Conservation (phyloP, 257 asterid species). For the Agastache rugosa region DNA sequence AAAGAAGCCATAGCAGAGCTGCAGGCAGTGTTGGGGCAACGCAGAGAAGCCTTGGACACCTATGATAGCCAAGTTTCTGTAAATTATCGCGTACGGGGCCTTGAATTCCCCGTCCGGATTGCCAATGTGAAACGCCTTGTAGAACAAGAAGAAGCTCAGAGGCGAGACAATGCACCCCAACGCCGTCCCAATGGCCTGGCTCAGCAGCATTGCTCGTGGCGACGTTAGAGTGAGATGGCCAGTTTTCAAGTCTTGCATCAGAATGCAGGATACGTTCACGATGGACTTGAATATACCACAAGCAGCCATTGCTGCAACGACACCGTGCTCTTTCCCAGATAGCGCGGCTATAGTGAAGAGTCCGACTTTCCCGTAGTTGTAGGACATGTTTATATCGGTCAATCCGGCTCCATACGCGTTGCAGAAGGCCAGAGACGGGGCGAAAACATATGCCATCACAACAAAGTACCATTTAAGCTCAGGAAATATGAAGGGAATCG, state of each 20-base stretch:
- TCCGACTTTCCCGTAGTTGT: conserved; percentile 88
- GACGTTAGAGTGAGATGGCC: conserved; percentile 76
- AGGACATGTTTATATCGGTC: conserved; percentile 86
- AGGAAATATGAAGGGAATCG: conserved; percentile 70
- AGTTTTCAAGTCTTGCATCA: conserved; percentile 87
- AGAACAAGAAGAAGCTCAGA: conserved; percentile 68
- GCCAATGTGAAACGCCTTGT: conserved; percentile 85
- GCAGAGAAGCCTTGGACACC: conserved; percentile 89
- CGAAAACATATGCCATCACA: conserved; percentile 62
- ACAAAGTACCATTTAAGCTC: conserved; percentile 85
- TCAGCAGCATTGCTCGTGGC: conserved; percentile 74
- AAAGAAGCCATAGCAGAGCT: conserved; percentile 74
- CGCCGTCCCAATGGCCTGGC: conserved; percentile 81
- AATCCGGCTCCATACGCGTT: conserved; percentile 88
- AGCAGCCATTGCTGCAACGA: conserved; percentile 78
- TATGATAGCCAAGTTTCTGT: conserved; percentile 78
- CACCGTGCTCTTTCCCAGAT: conserved; percentile 79
- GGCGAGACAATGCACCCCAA: conserved; percentile 81
- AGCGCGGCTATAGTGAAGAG: conserved; percentile 77
- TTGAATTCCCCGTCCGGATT: conserved; percentile 82
- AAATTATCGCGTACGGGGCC: conserved; percentile 81
- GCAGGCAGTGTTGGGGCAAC: conserved; percentile 74
- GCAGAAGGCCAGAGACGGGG: conserved; percentile 91
- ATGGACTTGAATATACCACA: conserved; percentile 82
- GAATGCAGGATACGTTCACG: conserved; percentile 57